Evolutionary conservation across 2,329 filamentous ascomycete species (phyloP).

Genomic region (Cadophora malorum): DNA sequence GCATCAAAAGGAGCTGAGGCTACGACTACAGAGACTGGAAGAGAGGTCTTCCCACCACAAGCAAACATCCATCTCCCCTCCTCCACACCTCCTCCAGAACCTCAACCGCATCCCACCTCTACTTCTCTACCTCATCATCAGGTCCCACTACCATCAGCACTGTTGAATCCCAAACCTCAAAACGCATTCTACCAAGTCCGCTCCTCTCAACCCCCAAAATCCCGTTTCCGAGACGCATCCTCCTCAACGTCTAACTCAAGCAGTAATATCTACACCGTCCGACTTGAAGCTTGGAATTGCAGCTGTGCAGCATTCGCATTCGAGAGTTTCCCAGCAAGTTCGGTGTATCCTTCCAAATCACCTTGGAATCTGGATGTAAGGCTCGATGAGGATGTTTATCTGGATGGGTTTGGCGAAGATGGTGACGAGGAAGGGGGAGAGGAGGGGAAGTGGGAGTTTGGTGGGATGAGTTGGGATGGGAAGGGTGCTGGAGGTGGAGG

Average conservation of each 20-base stretch:
- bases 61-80: slow-evolving; percentile 27
- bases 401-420: background rate
- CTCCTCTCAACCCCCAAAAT: slow-evolving; percentile 44
- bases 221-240: slow-evolving; percentile 45
- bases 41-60: slow-evolving; percentile 28
- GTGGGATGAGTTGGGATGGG: slow-evolving; percentile 52
- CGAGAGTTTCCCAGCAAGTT: slow-evolving; percentile 62
- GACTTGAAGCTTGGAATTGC: slow-evolving; percentile 82
- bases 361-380: slow-evolving; percentile 26
- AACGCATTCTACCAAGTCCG: slow-evolving; percentile 36
- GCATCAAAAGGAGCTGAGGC: background rate
- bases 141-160: background rate
- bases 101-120: background rate
- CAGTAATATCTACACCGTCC: slow-evolving; percentile 68
- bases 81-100: background rate
- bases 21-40: background rate
- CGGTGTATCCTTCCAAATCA: background rate
- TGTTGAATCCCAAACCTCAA: background rate
- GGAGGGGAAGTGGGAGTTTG: slow-evolving; percentile 47
- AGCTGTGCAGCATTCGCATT: slow-evolving; percentile 86
- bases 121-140: background rate
- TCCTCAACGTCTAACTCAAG: slow-evolving; percentile 5
- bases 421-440: slow-evolving; percentile 19
- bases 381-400: slow-evolving; percentile 18
- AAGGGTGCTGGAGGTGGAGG: slow-evolving; percentile 30